Evolutionary conservation across 2,329 filamentous ascomycete genomes (phyloP), one percentile per base, ranked within the genome.

Genomic region (Paraconiothyrium brasiliense): DNA sequence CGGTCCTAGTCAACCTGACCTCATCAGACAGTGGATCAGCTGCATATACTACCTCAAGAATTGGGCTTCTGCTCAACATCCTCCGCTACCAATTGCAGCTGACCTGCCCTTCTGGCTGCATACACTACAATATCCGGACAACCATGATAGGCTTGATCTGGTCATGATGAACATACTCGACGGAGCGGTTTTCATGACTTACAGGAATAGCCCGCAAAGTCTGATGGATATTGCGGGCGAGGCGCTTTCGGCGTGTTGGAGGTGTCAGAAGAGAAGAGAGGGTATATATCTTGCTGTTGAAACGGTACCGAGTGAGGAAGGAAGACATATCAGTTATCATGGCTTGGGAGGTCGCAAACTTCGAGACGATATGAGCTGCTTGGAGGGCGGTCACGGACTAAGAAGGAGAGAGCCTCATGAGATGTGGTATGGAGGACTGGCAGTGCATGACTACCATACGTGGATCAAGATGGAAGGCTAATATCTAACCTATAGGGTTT

Each of bases 71-170:
- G 24, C 51, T 54, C 51, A 54, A 20, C 37, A 43, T 8, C 51
- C 35, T 27, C 35, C 51, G 37, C 37, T 54, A 30, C 51, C 51
- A 13, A 37, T 54, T 32, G 27, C 51, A 44, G 51, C 51, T 20
- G 51, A 54, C 39, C 37, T 54, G 9, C 51, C 51, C 9, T 54
- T 54, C 37, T 54, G 51, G 51, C 51, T 54, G 10, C 51, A 54
- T 44, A 54, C 51, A 13, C 22, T 54, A 22, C 35, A 24, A 22
- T 54, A 43, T n/a, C 51, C 51, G 16, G 51, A 54, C 8, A 43
- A 16, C 22, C 13, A 20, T 8, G 37, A 54, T 37, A 27, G 51
- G 5, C 37, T 54, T 1, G 51, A 54, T 22, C 7, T 54, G 13
- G 37, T 43, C 10, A 54, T 54, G 24, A 54, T 54, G 51, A 27